Conservation (phyloP, 805 yeast species). For the Maudiozyma serrabonitensis region DNA sequence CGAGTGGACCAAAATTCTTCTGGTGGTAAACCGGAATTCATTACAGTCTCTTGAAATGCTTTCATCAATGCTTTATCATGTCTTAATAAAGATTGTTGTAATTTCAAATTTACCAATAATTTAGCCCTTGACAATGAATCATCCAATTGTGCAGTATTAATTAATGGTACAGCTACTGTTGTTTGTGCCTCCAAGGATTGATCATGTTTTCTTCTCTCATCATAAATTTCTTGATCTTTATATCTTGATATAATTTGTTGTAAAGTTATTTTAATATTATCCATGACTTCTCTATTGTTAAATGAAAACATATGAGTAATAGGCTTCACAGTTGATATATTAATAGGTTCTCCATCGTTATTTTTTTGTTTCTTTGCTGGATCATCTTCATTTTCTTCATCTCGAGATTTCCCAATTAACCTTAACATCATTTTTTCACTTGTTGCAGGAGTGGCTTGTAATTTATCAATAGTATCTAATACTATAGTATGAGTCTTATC, state of each 20-base stretch:
- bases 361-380: conserved; percentile 19
- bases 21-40: conserved; percentile 63
- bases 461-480: conserved; percentile 35
- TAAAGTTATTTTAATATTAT: conserved; percentile 53
- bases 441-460: conserved; percentile 63
- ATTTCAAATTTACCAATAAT: conserved; percentile 56
- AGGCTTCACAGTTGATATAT: conserved; percentile 7
- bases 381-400: conserved; percentile 1
- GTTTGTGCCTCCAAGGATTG: conserved; percentile 12
- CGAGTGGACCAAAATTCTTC: conserved; percentile 83
- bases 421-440: conserved; percentile 60
- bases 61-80: conserved; percentile 61
- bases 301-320: conserved; percentile 45
- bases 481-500: conserved; percentile 36
- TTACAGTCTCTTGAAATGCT: conserved; percentile 82
- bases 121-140: conserved; percentile 45
- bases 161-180: conserved; percentile 15
- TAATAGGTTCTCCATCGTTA: conserved; percentile 22
- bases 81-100: conserved; percentile 69
- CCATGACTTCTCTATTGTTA: conserved; percentile 67
- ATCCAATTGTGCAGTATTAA: conserved; percentile 32
- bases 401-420: conserved; percentile 38
- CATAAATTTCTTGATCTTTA: conserved; percentile 41
- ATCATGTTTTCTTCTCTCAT: conserved; percentile 27
- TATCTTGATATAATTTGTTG: conserved; percentile 62